Percentiles rank a stretch among this genome's conserved stretches.
Evolutionary conservation across 1,139 yeast species (phyloP).

Genomic region (Candida sp.): DNA sequence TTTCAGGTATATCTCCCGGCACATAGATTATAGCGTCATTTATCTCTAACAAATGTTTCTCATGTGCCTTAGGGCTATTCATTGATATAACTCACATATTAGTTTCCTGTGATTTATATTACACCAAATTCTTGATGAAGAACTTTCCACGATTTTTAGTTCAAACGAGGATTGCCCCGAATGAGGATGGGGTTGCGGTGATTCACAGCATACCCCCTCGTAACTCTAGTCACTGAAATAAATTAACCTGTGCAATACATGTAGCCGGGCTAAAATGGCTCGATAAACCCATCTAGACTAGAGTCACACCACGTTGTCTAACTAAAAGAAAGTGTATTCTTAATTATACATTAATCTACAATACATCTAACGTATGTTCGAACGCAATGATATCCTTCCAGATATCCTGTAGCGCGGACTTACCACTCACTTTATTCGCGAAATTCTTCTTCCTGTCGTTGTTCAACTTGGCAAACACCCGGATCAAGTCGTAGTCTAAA

Average conservation of each 20-base stretch:
- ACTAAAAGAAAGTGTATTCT: background rate
- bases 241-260: conserved; percentile 3
- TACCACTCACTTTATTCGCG: conserved; percentile 60
- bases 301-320: background rate
- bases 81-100: background rate
- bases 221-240: background rate
- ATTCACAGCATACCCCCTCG: background rate
- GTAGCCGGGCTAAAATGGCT: background rate
- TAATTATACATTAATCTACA: conserved; percentile 17
- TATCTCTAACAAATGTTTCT: background rate
- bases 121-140: too few species aligned
- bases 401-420: conserved; percentile 55
- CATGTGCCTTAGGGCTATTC: background rate
- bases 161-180: background rate
- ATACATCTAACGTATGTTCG: conserved; percentile 37
- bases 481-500: conserved; percentile 63
- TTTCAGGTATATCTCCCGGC: background rate
- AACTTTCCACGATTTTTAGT: background rate
- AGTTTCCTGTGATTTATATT: too few species aligned
- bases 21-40: too few species aligned
- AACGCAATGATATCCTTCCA: conserved; percentile 72
- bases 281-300: background rate
- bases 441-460: conserved; percentile 59
- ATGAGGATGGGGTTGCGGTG: background rate
- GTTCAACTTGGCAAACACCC: conserved; percentile 55